A percentile compares a stretch with the other conserved stretches of the same genome.
phyloP scores from a whole-genome alignment of 116 monocot genomes.

The Thalassia testudinum region DNA sequence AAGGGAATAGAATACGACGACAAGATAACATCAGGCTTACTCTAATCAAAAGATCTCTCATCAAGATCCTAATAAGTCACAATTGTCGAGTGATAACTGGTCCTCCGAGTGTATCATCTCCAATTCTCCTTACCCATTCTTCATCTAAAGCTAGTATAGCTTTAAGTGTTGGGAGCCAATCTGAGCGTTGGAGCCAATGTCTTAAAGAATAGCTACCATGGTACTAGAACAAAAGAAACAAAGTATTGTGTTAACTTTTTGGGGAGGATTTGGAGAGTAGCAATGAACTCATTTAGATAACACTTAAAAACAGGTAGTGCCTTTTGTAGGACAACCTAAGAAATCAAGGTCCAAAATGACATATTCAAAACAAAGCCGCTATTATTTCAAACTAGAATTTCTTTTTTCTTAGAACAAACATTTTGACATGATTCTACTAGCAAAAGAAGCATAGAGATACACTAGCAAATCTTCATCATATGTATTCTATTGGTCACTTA shows the following conservation, averaged over 20 bases:
- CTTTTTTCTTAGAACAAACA: neutral
- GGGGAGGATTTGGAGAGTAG: neutral
- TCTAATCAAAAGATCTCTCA: constrained; percentile 98
- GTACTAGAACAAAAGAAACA: constrained; percentile 40
- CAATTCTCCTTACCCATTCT: constrained; percentile 78
- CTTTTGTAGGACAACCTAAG: neutral
- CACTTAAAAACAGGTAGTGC: neutral
- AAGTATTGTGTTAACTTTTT: neutral
- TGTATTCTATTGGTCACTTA: constrained; percentile 13
- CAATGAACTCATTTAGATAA: neutral
- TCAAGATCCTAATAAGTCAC: constrained; percentile 68
- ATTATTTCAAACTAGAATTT: neutral
- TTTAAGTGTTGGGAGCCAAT: constrained; percentile 95
- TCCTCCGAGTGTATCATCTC: constrained; percentile 75
- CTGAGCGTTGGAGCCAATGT: constrained; percentile 86
- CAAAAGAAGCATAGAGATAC: neutral
- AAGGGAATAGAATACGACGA: neutral
- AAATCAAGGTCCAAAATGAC: neutral
- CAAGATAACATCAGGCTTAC: no score
- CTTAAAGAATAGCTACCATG: constrained; percentile 87
- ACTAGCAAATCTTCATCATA: no score
- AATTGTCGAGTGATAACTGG: constrained; percentile 87
- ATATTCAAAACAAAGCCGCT: neutral
- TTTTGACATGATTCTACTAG: neutral
- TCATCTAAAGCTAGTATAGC: constrained; percentile 77